Base-by-base conservation (phyloP, 331 rosid genomes). In the Telfairia occidentalis region DNA sequence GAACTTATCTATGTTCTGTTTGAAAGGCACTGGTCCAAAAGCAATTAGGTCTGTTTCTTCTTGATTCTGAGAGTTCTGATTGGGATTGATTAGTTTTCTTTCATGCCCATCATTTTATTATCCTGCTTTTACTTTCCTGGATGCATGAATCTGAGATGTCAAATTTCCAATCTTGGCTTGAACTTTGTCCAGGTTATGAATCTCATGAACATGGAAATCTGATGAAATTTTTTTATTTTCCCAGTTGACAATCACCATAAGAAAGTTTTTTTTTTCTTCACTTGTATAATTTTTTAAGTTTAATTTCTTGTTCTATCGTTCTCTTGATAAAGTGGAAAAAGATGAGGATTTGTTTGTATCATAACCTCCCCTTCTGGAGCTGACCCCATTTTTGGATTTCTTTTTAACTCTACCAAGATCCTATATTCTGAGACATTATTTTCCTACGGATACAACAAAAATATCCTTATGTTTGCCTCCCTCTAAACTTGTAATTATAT, bases 351-450 rank as follows among this genome's bases (percentile, higher is more conserved):
- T 11, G 19, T 67, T 67, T 63, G 9, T 30, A n/a, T 1, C 71
- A 35, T 18, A 11, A 18, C 2, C 46, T 26, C 48, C 23, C 70
- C 69, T 61, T 7, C 46, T 61, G 46, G 23, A 10, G 13, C 70
- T 32, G 70, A 19, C 71, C 46, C 74, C 55, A 42, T 70, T 28
- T 28, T 43, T 69, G 24, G 38, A 69, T 69, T 43, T 70, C 38
- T 69, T 8, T 38, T 2, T 13, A 1, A 43, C 35, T 43, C 21
- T 69, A 43, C 50, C 2, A 67, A 40, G 53, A 69, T 69, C 55
- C 23, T 69, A 69, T 6, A 11, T 67, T 67, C 53, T 67, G 74
- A 67, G 37, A 43, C 74, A 42, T 67, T 15, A 67, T 67, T 42
- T 67, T 67, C 74, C 34, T 67, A 69, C 9, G n/a, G 5, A 24